Evolutionary conservation across 208 protist genomes (phyloP).

Genomic region (Trypanosoma congolense): DNA sequence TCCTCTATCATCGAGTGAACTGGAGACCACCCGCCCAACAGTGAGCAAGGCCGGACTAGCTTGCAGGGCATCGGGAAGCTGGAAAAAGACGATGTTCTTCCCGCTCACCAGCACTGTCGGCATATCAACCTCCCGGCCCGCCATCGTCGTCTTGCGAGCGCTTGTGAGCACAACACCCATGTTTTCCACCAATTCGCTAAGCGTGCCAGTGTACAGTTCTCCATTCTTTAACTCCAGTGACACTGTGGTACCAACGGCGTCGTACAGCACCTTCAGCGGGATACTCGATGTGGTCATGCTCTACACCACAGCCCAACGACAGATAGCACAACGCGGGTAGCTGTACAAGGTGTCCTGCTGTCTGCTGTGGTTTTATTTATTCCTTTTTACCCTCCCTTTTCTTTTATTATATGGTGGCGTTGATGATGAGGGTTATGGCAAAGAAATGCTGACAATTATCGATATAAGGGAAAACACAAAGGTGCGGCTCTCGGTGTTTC

Average conservation of each 20-base stretch:
- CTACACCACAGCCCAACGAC: constrained; percentile 5
- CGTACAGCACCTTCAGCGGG: constrained; percentile 92
- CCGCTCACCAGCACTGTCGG: constrained; percentile 85
- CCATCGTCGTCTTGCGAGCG: constrained; percentile 67
- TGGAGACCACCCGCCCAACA: constrained; percentile 48
- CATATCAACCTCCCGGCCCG: constrained; percentile 55
- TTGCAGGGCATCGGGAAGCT: constrained; percentile 87
- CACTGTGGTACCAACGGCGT: constrained; percentile 84
- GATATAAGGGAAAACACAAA: too few relatives aligned
- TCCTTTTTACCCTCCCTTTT: constrained; percentile 10
- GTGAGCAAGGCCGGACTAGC: constrained; percentile 63
- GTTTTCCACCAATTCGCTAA: constrained; percentile 86
- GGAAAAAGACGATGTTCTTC: constrained; percentile 89
- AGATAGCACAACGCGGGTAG: not conserved
- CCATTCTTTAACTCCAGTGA: constrained; percentile 89
- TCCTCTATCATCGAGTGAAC: constrained; percentile 62
- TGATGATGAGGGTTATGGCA: too few relatives aligned
- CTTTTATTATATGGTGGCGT: too few relatives aligned
- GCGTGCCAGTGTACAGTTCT: constrained; percentile 85
- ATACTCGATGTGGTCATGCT: constrained; percentile 51
- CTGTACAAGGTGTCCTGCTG: not conserved
- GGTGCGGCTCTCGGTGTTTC: too few relatives aligned
- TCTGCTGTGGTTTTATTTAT: not conserved
- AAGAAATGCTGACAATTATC: too few relatives aligned
- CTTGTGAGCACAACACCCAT: constrained; percentile 89